Base-by-base conservation (phyloP, 257 asterid species). In the Solanum etuberosum region DNA sequence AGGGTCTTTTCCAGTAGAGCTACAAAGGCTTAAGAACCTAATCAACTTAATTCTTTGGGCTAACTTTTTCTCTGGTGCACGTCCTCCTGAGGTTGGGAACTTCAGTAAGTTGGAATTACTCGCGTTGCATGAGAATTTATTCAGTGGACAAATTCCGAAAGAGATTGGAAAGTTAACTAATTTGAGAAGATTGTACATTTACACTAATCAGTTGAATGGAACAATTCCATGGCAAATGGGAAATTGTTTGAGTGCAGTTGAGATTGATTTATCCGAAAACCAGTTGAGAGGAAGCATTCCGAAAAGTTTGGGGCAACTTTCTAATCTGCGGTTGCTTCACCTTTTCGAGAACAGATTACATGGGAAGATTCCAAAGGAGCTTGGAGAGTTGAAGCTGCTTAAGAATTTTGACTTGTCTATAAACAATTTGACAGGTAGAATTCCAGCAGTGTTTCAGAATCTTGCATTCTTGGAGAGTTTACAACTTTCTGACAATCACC, bases 241-340 rank as follows among this genome's bases (percentile, higher is more conserved):
- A 34, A 91, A 94, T 86, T 94, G 97, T 38, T 88, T 90, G 1
- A 89, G 89, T 76, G 96, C 94, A 37, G 88, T 92, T 21, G 97
- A 94, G 90, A 94, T 96, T 25, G 98, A 96, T 90, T 92, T 96
- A 59, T 96, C 98, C 6, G 98, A 96, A 78, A 96, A 96, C 88
- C 90, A 85, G 25, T 54, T 96, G 87, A 91, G 86, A 38, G 98
- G 98, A 8, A 32, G 68, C 86, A 94, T 96, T 59, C 98, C 98
- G 2, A 88, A 42, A 32, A 87, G 88, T 37, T 86, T 96, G 51
- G 94, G 93, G 7, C 90, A 4, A 42, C 87, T 94, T 82, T 86
- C 94, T 21, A 85, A 86, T 78, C 98, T 96, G 42, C 87, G 67
- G 23, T 85, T 96, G 90, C 98, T 96, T 68, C 93, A 93, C 85